Percentiles rank a stretch among this genome's conserved stretches.
Conservation (phyloP, 225 moss, liverwort and hornwort species). For the Bryoerythrophyllum caledonicum region DNA sequence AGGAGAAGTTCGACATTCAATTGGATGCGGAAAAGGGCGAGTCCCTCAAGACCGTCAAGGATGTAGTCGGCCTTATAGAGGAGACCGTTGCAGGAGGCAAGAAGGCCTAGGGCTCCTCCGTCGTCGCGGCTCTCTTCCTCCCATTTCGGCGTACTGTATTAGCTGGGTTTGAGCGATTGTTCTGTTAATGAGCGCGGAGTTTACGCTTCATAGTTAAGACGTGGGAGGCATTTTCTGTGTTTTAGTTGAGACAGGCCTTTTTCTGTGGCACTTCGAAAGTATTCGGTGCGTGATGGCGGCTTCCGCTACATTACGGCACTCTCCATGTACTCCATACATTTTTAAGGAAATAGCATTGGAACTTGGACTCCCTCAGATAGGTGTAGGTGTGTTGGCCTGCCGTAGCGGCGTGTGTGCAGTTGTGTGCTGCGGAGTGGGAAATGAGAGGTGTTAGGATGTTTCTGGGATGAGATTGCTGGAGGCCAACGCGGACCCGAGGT, state of each 20-base stretch:
- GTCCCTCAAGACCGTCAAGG: slow-evolving; percentile 41
- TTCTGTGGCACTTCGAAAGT: slow-evolving; percentile 8
- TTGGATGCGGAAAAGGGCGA: slow-evolving; percentile 51
- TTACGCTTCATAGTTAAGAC: slow-evolving; percentile 13
- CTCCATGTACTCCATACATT: slow-evolving; percentile 36
- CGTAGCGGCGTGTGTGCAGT: background rate
- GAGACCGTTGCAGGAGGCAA: slow-evolving; percentile 8
- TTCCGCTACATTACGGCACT: background rate
- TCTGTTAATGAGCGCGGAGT: slow-evolving; percentile 11
- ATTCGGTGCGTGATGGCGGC: slow-evolving; percentile 11
- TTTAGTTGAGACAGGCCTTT: slow-evolving; percentile 11
- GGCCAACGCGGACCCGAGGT: background rate
- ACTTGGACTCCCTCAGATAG: slow-evolving; percentile 3
- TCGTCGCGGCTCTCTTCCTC: background rate
- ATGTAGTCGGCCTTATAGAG: slow-evolving; percentile 55
- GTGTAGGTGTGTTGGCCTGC: background rate
- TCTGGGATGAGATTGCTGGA: background rate
- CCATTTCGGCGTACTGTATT: background rate
- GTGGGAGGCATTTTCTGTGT: slow-evolving; percentile 1
- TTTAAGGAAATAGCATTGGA: slow-evolving; percentile 26
- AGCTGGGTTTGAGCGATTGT: background rate
- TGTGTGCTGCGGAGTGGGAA: background rate
- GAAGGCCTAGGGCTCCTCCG: background rate
- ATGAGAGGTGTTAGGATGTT: background rate
- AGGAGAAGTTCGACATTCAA: slow-evolving; percentile 49